Evolutionary conservation across 495 filamentous ascomycete species (phyloP), one percentile per base, ranked within the genome.

Genomic region (Tuber magnatum): DNA sequence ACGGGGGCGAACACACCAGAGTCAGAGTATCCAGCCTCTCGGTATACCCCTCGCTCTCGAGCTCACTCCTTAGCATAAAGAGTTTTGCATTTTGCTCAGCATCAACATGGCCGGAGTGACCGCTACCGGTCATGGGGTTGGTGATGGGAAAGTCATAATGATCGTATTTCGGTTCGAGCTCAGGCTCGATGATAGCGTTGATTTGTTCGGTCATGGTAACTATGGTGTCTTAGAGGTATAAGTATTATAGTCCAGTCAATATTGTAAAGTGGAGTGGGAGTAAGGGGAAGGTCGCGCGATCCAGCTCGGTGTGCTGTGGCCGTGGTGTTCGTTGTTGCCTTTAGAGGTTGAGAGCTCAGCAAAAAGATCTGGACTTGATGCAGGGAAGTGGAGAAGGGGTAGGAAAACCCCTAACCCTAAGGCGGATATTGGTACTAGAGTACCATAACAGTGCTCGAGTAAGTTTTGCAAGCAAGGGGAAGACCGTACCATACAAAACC

Each of bases 131-230:
- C 69, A 87, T 87, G 68, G 92, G 90, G 65, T 90, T 88, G 42
- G 87, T 93, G 70, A 91, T 94, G 68, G 94, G 94, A 86, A 87
- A 97, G 84, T 97, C 93, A 85, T 95, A 97, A 86, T 95, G 84
- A 85, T 98, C 94, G 86, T 97, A 97, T 84, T 97, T 97, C 22
- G 70, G 69, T n/a, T 73, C 69, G 56, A 65, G 56, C 28, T 35
- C 1, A 18, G 56, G 56, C 56, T 65, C 56, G 56, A 65, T 35
- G 18, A 65, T 65, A 10, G 32, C 56, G 56, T 65, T 65, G 35
- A 65, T 65, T 2, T 65, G 56, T 35, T 65, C 56, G 16, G 56
- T 65, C 56, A 65, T 65, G 14, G 56, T 65, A 32, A 61, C 12
- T 61, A 16, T 6, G 0, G 28, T 16, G n/a, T 32, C 6, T 28